phyloP scores from a whole-genome alignment of 768 basidiomycete genomes.

The Mycena sanguinolenta region DNA sequence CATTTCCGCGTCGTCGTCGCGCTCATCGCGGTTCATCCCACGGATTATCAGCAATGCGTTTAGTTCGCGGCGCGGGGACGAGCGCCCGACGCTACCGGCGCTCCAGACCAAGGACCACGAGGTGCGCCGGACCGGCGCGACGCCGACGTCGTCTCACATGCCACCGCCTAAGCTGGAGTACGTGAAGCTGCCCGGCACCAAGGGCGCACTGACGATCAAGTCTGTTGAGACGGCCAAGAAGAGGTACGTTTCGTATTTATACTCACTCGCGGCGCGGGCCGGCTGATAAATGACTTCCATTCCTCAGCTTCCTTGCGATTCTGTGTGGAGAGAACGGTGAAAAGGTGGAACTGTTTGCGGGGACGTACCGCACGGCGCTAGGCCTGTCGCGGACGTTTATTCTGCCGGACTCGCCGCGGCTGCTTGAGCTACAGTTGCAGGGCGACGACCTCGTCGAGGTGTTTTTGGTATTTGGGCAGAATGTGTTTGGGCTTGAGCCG shows the following conservation, averaged over 20 bases:
- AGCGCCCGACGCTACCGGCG: slow-evolving; percentile 56
- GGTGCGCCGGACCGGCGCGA: slow-evolving; percentile 47
- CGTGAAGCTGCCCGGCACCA: slow-evolving; percentile 93
- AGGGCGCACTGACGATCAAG: slow-evolving; percentile 85
- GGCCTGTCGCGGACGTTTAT: slow-evolving; percentile 94
- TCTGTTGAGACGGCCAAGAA: slow-evolving; percentile 92
- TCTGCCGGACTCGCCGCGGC: slow-evolving; percentile 89
- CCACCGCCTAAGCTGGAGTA: slow-evolving; percentile 91
- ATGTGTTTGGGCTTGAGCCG: slow-evolving; percentile 92
- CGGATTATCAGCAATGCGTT: slow-evolving; percentile 79
- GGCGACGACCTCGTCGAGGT: slow-evolving; percentile 95
- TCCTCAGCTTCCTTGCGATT: slow-evolving; percentile 88
- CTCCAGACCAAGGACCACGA: slow-evolving; percentile 58
- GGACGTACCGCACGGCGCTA: slow-evolving; percentile 90
- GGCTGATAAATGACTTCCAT: slow-evolving; percentile 3
- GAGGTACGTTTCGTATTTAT: slow-evolving; percentile 66
- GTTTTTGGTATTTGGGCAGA: slow-evolving; percentile 91
- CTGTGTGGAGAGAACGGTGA: slow-evolving; percentile 93
- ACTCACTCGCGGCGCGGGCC: not conserved
- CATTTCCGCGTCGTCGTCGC: slow-evolving; percentile 52
- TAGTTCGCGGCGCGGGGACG: slow-evolving; percentile 65
- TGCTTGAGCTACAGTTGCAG: slow-evolving; percentile 89
- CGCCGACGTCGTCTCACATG: slow-evolving; percentile 58
- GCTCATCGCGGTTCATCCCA: slow-evolving; percentile 77
- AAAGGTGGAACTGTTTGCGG: slow-evolving; percentile 94